These are phyloP conservation scores for Leptomonas seymouri DNA, from an alignment of 208 protist genomes.

Conservation along the genomic window DNA sequence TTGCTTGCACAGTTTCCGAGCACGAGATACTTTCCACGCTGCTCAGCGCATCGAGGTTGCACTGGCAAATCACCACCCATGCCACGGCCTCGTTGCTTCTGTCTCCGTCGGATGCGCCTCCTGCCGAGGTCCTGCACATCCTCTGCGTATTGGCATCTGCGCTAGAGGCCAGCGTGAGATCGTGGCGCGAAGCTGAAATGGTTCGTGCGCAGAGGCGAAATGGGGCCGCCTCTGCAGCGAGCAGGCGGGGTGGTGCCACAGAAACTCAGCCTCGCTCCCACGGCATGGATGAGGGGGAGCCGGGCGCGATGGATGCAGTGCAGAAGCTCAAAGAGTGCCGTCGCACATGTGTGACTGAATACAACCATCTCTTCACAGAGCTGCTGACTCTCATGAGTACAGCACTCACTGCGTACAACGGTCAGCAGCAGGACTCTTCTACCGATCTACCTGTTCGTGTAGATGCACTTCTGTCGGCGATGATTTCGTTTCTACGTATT, in stretches of 20 bases:
- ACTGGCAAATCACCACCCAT: background rate
- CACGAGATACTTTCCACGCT: background rate
- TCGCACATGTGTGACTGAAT: background rate
- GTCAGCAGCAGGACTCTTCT: background rate
- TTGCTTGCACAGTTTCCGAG: background rate
- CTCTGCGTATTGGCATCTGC: slow-evolving; percentile 11
- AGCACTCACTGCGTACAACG: background rate
- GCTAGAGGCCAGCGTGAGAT: slow-evolving; percentile 14
- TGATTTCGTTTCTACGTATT: slow-evolving; percentile 13
- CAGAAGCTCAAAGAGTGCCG: background rate
- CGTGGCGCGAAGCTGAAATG: background rate
- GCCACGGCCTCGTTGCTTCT: background rate
- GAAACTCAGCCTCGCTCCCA: too few relatives aligned
- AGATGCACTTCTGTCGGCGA: slow-evolving; percentile 13
- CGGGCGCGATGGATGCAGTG: background rate
- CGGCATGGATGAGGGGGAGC: too few relatives aligned
- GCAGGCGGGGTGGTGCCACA: too few relatives aligned
- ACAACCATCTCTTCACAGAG: background rate
- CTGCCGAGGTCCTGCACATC: background rate
- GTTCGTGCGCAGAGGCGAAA: background rate
- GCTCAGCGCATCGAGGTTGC: background rate
- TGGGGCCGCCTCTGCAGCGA: background rate
- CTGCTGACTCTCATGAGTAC: background rate
- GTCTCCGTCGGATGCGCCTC: background rate
- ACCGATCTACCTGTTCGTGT: background rate